A percentile compares a stretch with the other conserved stretches of the same genome.
phyloP scores from a whole-genome alignment of 371 early-diverging fungal species.

The Syncephalastrum sp. region DNA sequence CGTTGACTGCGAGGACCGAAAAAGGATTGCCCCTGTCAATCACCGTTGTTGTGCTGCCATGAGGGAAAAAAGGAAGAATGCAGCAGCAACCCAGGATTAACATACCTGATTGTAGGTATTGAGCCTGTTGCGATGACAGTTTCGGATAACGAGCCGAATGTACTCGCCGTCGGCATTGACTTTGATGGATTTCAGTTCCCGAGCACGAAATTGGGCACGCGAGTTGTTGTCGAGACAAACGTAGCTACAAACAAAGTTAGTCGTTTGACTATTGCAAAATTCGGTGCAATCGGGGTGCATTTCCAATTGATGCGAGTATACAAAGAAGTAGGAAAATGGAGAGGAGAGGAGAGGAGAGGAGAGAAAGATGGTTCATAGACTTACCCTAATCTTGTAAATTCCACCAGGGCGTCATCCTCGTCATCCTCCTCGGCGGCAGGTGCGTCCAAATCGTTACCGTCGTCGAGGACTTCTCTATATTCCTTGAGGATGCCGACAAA shows the following conservation, averaged over 20 bases:
- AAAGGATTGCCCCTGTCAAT: no score
- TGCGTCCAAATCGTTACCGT: conserved; percentile 6
- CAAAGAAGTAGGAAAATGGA: neutral
- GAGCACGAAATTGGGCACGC: conserved; percentile 45
- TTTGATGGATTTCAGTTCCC: conserved; percentile 78
- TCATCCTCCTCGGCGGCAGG: conserved; percentile 7
- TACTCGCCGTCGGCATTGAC: conserved; percentile 73
- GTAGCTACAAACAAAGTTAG: conserved; percentile 21
- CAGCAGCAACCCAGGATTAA: no score
- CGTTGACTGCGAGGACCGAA: no score
- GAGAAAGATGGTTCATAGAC: neutral
- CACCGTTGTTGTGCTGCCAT: no score
- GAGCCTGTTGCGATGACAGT: conserved; percentile 68
- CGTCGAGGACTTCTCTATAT: conserved; percentile 14
- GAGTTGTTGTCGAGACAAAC: conserved; percentile 47
- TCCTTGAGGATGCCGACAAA: conserved; percentile 53
- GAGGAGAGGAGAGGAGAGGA: neutral
- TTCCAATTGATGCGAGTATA: no score
- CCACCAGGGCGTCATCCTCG: conserved; percentile 15
- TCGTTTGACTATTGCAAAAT: neutral
- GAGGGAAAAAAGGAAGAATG: no score
- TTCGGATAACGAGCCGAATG: conserved; percentile 66
- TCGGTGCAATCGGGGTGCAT: no score
- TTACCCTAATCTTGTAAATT: conserved; percentile 19
- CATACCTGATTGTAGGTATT: conserved; percentile 78